phyloP scores from a whole-genome alignment of 2,329 filamentous ascomycete genomes.

The Trematosphaeria pertusa region DNA sequence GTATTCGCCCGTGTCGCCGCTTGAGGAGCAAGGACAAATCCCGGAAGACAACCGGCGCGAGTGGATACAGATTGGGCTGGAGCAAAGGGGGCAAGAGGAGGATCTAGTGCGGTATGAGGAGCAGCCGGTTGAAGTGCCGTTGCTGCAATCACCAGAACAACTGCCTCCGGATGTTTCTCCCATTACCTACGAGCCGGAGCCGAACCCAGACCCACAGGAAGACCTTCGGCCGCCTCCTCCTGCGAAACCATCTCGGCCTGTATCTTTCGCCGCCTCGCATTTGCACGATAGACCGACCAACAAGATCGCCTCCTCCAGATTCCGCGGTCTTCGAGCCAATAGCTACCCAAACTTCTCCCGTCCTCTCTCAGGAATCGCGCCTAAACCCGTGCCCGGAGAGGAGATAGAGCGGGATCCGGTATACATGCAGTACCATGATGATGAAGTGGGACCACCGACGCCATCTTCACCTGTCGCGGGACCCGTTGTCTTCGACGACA shows the following conservation, averaged over 20 bases:
- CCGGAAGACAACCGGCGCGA: background rate
- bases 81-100: background rate
- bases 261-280: slow-evolving; percentile 33
- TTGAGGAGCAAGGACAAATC: background rate
- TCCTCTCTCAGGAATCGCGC: slow-evolving; percentile 23
- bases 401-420: slow-evolving; percentile 30
- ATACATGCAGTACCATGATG: slow-evolving; percentile 23
- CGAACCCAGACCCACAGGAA: slow-evolving; percentile 2
- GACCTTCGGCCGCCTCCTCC: background rate
- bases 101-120: background rate
- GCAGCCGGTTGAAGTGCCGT: background rate
- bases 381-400: slow-evolving; percentile 29
- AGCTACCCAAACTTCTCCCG: slow-evolving; percentile 34
- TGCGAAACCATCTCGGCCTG: slow-evolving; percentile 21
- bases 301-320: slow-evolving; percentile 40
- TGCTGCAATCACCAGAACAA: slow-evolving; percentile 5
- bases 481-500: slow-evolving; percentile 12
- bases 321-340: slow-evolving; percentile 31
- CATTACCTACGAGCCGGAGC: slow-evolving; percentile 4
- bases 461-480: slow-evolving; percentile 21
- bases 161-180: slow-evolving; percentile 3
- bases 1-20: background rate
- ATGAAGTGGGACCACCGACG: slow-evolving; percentile 28
- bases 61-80: slow-evolving; percentile 5
- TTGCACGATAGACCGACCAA: slow-evolving; percentile 31